Base-by-base conservation (phyloP, 2,329 filamentous ascomycete species). In the Nemania abortiva region DNA sequence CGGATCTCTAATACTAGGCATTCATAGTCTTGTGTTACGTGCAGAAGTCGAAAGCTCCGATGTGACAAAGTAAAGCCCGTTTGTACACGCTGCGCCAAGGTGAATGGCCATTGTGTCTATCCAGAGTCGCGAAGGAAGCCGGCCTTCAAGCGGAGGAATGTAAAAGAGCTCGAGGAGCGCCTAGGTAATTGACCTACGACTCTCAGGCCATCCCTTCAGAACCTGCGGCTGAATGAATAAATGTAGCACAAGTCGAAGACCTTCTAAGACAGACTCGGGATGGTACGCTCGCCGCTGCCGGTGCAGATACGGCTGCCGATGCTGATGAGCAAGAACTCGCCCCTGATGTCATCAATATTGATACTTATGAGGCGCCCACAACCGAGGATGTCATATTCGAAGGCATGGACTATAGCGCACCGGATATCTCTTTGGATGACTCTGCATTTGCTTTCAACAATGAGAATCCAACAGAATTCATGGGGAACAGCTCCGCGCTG, bases 81-180 rank as follows among this genome's bases (percentile, higher is more conserved):
- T 29, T 98, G 95, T 77, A 88, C 89, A 50, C 95, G 94, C 22
- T 98, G 95, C 80, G 84, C 88, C 63, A 89, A 92, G 73, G 82
- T 95, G 55, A 87, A 89, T 61, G 90, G 91, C 78, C 90, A 93
- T 62, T 98, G 95, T 81, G 87, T 92, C 65, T 98, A 97, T 80
- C 95, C 97, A 70, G 93, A 97, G 81, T 92, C 94, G 65, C 87
- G 94, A 77, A 91, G 93, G 82, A 97, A 97, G 83, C 93, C 93
- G 64, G 92, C 93, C 4, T 91, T 93, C 22, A 97, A 97, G 83
- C 87, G 94, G 76, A 90, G 92, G 73, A 97, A 97, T 80, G 95
- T 97, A 70, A 96, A 92, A 82, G 91, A 96, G 78, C 84, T 98
- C 66, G 95, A 98, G 80, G 93, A 93, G 72, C 88, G 95, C 77